A percentile compares a stretch with the other conserved stretches of the same genome.
phyloP scores from a whole-genome alignment of 345 rosid species.

The Brassica napus region DNA sequence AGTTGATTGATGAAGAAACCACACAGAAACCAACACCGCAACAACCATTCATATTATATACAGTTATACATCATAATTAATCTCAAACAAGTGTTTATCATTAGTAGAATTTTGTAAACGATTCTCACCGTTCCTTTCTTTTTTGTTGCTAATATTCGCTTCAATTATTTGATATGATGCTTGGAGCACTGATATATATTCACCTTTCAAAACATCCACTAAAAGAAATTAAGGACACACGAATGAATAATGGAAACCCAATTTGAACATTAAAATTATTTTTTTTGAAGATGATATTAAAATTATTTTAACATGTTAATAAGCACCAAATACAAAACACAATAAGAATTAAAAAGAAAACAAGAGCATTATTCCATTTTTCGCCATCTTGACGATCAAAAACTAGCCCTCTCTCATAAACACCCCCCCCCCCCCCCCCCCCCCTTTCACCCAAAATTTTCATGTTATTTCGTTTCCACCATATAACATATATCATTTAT shows the following conservation, averaged over 20 bases:
- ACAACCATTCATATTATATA: slow-evolving; percentile 3
- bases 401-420: slow-evolving; percentile 23
- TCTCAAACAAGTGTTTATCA: slow-evolving; percentile 6
- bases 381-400: slow-evolving; percentile 36
- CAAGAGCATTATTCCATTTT: slow-evolving; percentile 18
- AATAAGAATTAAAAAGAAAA: not conserved
- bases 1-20: slow-evolving; percentile 30
- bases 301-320: slow-evolving; percentile 29
- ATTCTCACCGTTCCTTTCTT: slow-evolving; percentile 9
- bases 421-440: not conserved
- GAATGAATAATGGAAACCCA: slow-evolving; percentile 12
- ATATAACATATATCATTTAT: slow-evolving; percentile 12
- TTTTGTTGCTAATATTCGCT: slow-evolving; percentile 24
- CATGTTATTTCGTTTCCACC: slow-evolving; percentile 29
- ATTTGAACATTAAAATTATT: slow-evolving; percentile 14
- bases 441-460: slow-evolving; percentile 36
- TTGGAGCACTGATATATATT: slow-evolving; percentile 15
- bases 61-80: not conserved
- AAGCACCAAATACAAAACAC: slow-evolving; percentile 20
- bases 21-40: slow-evolving; percentile 27
- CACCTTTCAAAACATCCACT: slow-evolving; percentile 30
- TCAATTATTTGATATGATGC: slow-evolving; percentile 31
- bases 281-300: no score
- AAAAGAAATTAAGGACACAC: slow-evolving; percentile 25
- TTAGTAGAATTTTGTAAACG: slow-evolving; percentile 5